A percentile compares a stretch with the other conserved stretches of the same genome.
These are phyloP conservation scores for Lactarius quietus DNA, from an alignment of 768 basidiomycete species.

Conservation along the genomic window DNA sequence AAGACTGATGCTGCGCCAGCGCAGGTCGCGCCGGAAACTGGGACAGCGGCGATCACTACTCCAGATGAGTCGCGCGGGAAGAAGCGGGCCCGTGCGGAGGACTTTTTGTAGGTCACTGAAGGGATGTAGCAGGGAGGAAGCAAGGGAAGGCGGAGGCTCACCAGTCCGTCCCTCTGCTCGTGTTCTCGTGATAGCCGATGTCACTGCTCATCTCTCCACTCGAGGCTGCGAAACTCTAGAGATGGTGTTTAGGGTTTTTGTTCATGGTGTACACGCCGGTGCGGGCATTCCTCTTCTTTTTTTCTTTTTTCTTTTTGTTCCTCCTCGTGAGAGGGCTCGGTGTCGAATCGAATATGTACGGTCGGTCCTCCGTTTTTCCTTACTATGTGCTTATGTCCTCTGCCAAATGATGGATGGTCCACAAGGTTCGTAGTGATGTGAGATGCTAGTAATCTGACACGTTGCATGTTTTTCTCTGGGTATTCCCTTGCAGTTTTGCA, in stretches of 20 bases:
- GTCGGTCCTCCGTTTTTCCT: conserved; percentile 30
- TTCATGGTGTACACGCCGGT: conserved; percentile 24
- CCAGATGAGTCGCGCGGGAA: conserved; percentile 68
- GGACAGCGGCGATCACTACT: conserved; percentile 14
- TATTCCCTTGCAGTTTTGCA: background rate
- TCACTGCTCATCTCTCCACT: conserved; percentile 28
- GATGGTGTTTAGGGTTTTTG: conserved; percentile 6
- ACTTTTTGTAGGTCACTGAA: conserved; percentile 53
- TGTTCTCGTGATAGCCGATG: conserved; percentile 21
- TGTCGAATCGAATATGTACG: conserved; percentile 28
- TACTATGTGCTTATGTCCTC: conserved; percentile 20
- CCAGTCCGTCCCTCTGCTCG: conserved; percentile 35
- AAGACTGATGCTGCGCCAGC: conserved; percentile 32
- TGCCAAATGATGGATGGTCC: conserved; percentile 12
- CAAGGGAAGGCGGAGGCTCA: conserved; percentile 27
- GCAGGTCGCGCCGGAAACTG: conserved; percentile 23
- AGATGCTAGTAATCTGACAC: conserved; percentile 17
- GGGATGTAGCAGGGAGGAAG: conserved; percentile 2
- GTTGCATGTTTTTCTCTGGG: conserved; percentile 1
- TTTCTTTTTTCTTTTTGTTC: conserved; percentile 17
- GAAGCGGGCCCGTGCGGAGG: conserved; percentile 84
- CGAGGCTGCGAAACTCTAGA: conserved; percentile 18
- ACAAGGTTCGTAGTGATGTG: conserved; percentile 22
- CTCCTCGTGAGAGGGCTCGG: conserved; percentile 1
- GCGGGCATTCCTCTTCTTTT: conserved; percentile 24